Evolutionary conservation across 2,329 filamentous ascomycete genomes (phyloP).

Genomic region (Hypoxylon sp.): DNA sequence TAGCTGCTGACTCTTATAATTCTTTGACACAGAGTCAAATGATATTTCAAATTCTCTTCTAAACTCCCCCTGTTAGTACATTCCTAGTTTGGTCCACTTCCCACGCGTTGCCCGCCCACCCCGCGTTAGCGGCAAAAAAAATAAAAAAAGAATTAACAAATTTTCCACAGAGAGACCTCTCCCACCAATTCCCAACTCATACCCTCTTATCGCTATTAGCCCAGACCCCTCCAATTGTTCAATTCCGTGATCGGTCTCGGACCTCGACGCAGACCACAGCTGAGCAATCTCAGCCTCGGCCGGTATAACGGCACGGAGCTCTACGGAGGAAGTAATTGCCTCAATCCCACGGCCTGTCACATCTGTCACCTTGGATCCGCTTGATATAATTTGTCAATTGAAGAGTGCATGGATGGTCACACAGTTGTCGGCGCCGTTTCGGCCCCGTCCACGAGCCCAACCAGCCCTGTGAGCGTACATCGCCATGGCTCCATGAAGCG

Average conservation of each 20-base stretch:
- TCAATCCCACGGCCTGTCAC: slow-evolving; percentile 35
- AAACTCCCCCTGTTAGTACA: slow-evolving; percentile 9
- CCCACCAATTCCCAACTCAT: slow-evolving; percentile 34
- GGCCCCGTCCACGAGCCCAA: slow-evolving; percentile 66
- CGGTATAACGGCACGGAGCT: slow-evolving; percentile 40
- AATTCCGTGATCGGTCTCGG: slow-evolving; percentile 52
- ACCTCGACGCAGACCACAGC: slow-evolving; percentile 36
- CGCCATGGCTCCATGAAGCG: slow-evolving; percentile 68
- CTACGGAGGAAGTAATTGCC: slow-evolving; percentile 39
- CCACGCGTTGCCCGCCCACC: slow-evolving; percentile 37
- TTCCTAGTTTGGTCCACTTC: slow-evolving; percentile 24
- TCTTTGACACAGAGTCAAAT: slow-evolving; percentile 18
- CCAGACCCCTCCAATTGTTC: slow-evolving; percentile 48
- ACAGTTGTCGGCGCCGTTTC: slow-evolving; percentile 60
- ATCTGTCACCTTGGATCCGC: slow-evolving; percentile 41
- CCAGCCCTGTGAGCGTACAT: slow-evolving; percentile 65
- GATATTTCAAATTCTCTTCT: not conserved
- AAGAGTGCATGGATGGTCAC: slow-evolving; percentile 63
- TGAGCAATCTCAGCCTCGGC: slow-evolving; percentile 42
- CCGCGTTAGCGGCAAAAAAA: slow-evolving; percentile 42
- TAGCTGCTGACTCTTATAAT: slow-evolving; percentile 21
- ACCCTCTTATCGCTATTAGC: slow-evolving; percentile 48
- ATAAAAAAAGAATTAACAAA: slow-evolving; percentile 34
- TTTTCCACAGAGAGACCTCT: slow-evolving; percentile 32
- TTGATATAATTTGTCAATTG: slow-evolving; percentile 46